Evolutionary conservation across 257 asterid genomes (phyloP), one percentile per base, ranked within the genome.

Genomic region (Penstemon eatonii): DNA sequence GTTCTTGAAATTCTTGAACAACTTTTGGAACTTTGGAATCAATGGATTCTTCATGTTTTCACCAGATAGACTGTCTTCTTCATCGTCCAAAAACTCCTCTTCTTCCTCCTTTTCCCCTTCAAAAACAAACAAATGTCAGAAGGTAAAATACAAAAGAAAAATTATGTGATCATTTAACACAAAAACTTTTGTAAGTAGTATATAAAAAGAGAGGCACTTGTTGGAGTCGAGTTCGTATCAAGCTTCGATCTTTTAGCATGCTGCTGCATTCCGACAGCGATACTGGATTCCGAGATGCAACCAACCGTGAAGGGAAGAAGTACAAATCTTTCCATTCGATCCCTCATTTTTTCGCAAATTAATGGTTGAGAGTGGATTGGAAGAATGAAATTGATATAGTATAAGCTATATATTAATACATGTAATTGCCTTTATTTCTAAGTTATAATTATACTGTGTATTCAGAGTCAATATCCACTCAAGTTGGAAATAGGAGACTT

Each of bases 261-360:
- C 65, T 75, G 89, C 66, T 75, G 89, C 66, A 46, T 73, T 65
- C 82, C 87, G 50, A 82, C 74, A 4, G 88, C 89, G 67, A 87
- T 78, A 82, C 96, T 85, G 51, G 96, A 82, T 63, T 87, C 93
- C 9, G 93, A 87, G 66, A 85, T 73, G 80, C 95, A 90, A 15
- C 89, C 89, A 62, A 81, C 67, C 3, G 87, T 64, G 78, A 90
- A 90, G 42, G 95, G 95, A 56, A 87, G 89, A 71, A 85, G 81
- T 19, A 84, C 75, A 12, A 79, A 65, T 78, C 89, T 81, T 73
- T 87, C 92, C 73, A 85, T 80, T 67, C 81, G 80, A 72, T 81
- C 90, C 67, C 86, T 84, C 95, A 87, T 87, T 51, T 69, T 66
- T 60, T 46, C n/a, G 60, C 43, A 15, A 13, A 63, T 46, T 19